A percentile compares a stretch with the other conserved stretches of the same genome.
These are phyloP conservation scores for Alternaria longipes DNA, from an alignment of 2,329 filamentous ascomycete species.

Conservation along the genomic window DNA sequence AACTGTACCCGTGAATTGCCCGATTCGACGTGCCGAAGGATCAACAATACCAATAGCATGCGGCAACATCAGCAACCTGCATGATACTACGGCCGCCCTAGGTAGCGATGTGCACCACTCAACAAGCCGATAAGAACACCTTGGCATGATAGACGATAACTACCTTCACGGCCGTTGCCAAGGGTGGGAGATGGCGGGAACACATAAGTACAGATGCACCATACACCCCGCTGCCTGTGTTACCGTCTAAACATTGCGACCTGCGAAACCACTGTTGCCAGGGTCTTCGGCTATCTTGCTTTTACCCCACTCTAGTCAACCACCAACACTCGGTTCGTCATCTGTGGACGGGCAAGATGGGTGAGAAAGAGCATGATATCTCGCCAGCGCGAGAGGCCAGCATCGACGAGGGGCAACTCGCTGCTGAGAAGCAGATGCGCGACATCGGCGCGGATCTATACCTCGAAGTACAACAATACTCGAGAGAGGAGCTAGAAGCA, in stretches of 20 bases:
- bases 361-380: constrained; percentile 36
- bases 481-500: constrained; percentile 55
- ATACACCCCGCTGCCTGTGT: background rate
- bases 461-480: constrained; percentile 55
- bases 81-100: constrained; percentile 17
- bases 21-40: constrained; percentile 35
- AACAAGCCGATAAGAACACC: constrained; percentile 15
- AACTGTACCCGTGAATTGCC: constrained; percentile 30
- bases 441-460: constrained; percentile 60
- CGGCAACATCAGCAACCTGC: constrained; percentile 19
- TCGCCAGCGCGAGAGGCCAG: constrained; percentile 35
- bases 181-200: constrained; percentile 20
- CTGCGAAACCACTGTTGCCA: background rate
- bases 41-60: constrained; percentile 21
- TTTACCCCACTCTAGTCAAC: background rate
- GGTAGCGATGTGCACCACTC: constrained; percentile 26
- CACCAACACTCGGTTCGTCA: background rate
- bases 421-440: constrained; percentile 47
- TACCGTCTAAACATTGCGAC: background rate
- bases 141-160: constrained; percentile 27
- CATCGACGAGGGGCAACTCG: constrained; percentile 40
- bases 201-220: constrained; percentile 10
- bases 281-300: background rate
- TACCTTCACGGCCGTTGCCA: constrained; percentile 23
- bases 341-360: constrained; percentile 18